These are phyloP conservation scores for Mucuna pruriens DNA, from an alignment of 306 rosid genomes.

Conservation along the genomic window DNA sequence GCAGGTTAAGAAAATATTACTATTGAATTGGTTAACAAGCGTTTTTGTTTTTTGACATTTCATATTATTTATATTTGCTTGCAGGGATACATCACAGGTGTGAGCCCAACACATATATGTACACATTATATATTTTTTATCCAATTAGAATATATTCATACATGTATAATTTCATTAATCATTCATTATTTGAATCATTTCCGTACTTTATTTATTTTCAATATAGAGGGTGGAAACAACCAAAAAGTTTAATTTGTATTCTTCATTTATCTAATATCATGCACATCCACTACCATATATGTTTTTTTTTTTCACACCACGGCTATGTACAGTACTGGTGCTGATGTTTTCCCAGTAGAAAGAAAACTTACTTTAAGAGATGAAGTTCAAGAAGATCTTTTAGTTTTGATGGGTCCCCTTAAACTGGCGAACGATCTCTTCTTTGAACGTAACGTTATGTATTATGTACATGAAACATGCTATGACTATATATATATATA, in stretches of 20 bases:
- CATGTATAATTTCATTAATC: neutral
- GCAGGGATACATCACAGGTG: neutral
- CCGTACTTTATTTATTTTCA: neutral
- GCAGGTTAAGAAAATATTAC: neutral
- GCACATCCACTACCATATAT: neutral
- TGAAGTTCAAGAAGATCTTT: slow-evolving; percentile 54
- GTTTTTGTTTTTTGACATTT: neutral
- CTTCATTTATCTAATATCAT: neutral
- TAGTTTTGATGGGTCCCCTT: slow-evolving; percentile 49
- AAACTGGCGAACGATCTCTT: slow-evolving; percentile 12
- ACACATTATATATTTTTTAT: neutral
- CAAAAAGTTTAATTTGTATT: neutral
- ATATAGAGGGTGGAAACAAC: neutral
- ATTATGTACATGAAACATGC: neutral
- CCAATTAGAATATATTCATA: neutral
- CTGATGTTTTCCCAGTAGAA: slow-evolving; percentile 40
- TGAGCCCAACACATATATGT: neutral
- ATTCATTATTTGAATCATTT: neutral
- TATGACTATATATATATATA: neutral
- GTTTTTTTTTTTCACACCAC: neutral
- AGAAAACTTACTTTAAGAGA: slow-evolving; percentile 57
- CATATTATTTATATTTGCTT: neutral
- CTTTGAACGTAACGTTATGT: slow-evolving; percentile 35
- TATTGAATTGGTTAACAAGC: neutral
- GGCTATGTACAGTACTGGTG: slow-evolving; percentile 31